Evolutionary conservation across 2,329 filamentous ascomycete genomes (phyloP).

Genomic region (Stagonosporopsis chrysanthemi): DNA sequence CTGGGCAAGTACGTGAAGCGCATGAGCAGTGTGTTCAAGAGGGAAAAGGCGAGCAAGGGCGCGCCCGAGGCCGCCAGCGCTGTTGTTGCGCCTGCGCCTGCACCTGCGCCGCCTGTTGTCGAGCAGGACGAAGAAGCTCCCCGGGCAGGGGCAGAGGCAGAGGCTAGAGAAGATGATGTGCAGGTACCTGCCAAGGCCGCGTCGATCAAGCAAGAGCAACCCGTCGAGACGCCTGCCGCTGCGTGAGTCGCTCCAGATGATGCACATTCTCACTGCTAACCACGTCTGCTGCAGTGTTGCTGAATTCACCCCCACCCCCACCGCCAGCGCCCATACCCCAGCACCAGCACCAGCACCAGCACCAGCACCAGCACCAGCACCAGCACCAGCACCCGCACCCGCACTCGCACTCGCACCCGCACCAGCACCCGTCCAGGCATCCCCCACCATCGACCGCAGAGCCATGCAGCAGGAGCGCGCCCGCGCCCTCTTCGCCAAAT

Average conservation of each 20-base stretch:
- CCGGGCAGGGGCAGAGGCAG: too few species aligned
- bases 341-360: slow-evolving; percentile 1
- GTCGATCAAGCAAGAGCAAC: slow-evolving; percentile 3
- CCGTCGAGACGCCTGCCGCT: slow-evolving; percentile 1
- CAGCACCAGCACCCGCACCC: slow-evolving; percentile 3
- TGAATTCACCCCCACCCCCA: slow-evolving; percentile 14
- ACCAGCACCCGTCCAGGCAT: slow-evolving; percentile 6
- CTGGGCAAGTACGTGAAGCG: slow-evolving; percentile 51
- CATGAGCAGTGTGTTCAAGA: slow-evolving; percentile 50
- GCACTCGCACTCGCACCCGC: not conserved
- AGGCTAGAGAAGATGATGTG: not conserved
- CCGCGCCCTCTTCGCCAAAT: slow-evolving; percentile 52
- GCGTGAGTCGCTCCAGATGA: slow-evolving; percentile 10
- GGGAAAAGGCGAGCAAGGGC: slow-evolving; percentile 39
- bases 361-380: not conserved
- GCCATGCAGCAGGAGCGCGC: slow-evolving; percentile 51
- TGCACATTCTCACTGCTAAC: not conserved
- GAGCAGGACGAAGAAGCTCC: slow-evolving; percentile 5
- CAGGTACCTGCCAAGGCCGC: slow-evolving; percentile 6
- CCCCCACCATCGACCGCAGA: slow-evolving; percentile 37
- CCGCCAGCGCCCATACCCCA: slow-evolving; percentile 5
- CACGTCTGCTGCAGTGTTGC: not conserved
- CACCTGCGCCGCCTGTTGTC: not conserved
- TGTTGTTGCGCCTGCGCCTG: slow-evolving; percentile 6
- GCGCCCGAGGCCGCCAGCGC: slow-evolving; percentile 2